Percentiles rank a stretch among this genome's conserved stretches.
These are phyloP conservation scores for Rosa chinensis DNA, from an alignment of 306 rosid species.

Conservation along the genomic window DNA sequence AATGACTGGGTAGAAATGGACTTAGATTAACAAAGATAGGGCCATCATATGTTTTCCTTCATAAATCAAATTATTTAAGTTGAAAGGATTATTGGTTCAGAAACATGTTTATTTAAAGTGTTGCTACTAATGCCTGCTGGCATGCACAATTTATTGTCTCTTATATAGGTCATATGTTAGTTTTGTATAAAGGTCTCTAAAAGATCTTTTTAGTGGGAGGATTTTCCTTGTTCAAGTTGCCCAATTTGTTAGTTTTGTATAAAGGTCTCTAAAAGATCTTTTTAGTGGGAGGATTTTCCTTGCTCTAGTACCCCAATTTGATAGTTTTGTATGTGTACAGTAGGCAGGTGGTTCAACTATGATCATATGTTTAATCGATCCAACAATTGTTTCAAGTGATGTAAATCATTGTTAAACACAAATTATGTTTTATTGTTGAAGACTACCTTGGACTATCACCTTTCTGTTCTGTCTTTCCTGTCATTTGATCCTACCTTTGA, in stretches of 20 bases:
- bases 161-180: too few species aligned
- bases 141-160: neutral
- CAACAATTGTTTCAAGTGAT: neutral
- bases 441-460: neutral
- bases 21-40: neutral
- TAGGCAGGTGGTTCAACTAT: neutral
- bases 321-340: neutral
- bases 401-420: neutral
- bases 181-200: too few species aligned
- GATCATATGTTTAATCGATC: neutral
- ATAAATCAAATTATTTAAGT: neutral
- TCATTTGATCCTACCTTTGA: constrained; percentile 10
- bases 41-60: neutral
- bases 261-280: neutral
- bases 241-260: too few species aligned
- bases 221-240: too few species aligned
- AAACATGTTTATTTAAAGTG: neutral
- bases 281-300: neutral
- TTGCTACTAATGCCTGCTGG: too few species aligned
- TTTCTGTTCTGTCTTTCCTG: neutral
- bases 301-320: neutral
- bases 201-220: too few species aligned
- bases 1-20: neutral
- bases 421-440: neutral
- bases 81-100: neutral